These are phyloP conservation scores for Neurospora discreta DNA, from an alignment of 495 filamentous ascomycete genomes.

Conservation along the genomic window DNA sequence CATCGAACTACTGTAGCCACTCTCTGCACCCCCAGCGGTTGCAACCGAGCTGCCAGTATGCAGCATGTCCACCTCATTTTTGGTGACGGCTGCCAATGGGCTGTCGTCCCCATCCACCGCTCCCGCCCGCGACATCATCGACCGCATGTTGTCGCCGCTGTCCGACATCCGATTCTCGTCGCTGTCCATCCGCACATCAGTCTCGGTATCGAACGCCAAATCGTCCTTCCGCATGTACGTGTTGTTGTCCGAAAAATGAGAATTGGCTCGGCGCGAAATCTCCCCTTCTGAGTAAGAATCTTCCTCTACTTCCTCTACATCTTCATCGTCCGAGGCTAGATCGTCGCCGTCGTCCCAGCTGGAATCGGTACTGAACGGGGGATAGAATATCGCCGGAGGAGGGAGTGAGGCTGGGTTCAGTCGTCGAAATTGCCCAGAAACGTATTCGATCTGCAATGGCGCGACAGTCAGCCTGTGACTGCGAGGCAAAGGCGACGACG, in stretches of 20 bases:
- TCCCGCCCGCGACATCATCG: neutral
- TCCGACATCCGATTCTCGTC: slow-evolving; percentile 1
- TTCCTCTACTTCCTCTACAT: neutral
- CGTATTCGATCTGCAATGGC: slow-evolving; percentile 25
- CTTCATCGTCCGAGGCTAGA: slow-evolving; percentile 19
- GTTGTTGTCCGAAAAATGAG: slow-evolving; percentile 16
- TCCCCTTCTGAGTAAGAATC: slow-evolving; percentile 7
- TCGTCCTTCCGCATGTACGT: slow-evolving; percentile 8
- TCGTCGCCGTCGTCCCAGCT: slow-evolving; percentile 23
- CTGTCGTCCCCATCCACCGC: neutral
- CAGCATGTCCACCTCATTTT: slow-evolving; percentile 1
- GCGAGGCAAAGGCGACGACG: slow-evolving; percentile 16
- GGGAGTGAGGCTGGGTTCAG: slow-evolving; percentile 34
- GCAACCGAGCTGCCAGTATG: slow-evolving; percentile 32
- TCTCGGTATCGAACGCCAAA: slow-evolving; percentile 9
- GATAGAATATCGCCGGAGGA: slow-evolving; percentile 30
- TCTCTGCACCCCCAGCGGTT: slow-evolving; percentile 32
- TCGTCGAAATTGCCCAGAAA: slow-evolving; percentile 15
- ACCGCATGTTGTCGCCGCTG: neutral
- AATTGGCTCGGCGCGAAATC: slow-evolving; percentile 20
- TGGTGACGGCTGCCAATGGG: slow-evolving; percentile 2
- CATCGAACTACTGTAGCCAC: slow-evolving; percentile 28
- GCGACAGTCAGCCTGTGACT: neutral
- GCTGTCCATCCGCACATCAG: slow-evolving; percentile 13
- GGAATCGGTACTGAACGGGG: slow-evolving; percentile 21